Base-by-base conservation (phyloP, 1,284 basidiomycete species). In the Agroathelia rolfsii region DNA sequence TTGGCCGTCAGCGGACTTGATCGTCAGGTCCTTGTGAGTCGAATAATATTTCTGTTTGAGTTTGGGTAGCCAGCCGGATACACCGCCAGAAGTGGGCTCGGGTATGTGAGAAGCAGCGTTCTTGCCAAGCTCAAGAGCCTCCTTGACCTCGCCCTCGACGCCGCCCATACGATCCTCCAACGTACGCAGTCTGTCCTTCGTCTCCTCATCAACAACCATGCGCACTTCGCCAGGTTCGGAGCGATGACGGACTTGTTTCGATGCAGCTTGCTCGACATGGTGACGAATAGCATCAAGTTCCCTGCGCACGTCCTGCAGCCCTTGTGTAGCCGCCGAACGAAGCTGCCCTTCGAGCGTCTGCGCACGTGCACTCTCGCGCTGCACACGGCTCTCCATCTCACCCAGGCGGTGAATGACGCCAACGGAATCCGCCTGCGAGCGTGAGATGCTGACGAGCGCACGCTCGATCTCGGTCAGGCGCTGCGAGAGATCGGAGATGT, bases 1-100 rank as follows among this genome's bases (percentile, higher is more conserved):
- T 37, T 79, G 72, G 1, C 85, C 85, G 40, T 86, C 79, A 13
- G 67, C 55, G 2, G 79, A 70, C 50, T 80, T 85, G 64, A 88
- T 78, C 6, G 62, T 76, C 32, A 85, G 43, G 3, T 60, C 61
- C n/a, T n/a, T n/a, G n/a, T n/a, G n/a, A n/a, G n/a, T n/a, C 3
- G 61, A 49, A 31, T 55, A 58, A 35, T 59, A 61, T 20, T 64
- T 63, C 1, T 63, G 53, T 6, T 59, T 58, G 15, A 72, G 48
- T 47, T 73, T 74, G 50, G 59, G 64, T 72, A 73, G 76, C 75
- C 75, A 78, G 9, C 63, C 63, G 14, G 62, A 50, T 12, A 56
- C 61, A 13, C 58, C 50, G 16, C 51, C 58, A 5, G 56, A 51
- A 14, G 23, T 46, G 35, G 46, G 42, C n/a, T n/a, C n/a, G 16